Base-by-base conservation (phyloP, 2,329 filamentous ascomycete genomes). In the Alternaria brassicae region DNA sequence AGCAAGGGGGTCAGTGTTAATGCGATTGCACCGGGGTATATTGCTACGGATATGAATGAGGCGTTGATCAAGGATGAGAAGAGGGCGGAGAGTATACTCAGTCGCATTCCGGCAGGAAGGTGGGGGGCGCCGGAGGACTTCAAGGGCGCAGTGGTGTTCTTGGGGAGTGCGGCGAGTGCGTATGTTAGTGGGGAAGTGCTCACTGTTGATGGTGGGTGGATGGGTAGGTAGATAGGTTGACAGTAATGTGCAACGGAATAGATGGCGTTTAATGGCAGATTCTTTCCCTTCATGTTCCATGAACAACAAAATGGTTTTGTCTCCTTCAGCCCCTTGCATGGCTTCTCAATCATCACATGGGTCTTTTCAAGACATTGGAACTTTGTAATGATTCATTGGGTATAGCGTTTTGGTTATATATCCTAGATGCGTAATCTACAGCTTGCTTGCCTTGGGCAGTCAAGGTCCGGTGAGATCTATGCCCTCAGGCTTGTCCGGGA, bases 21-120 rank as follows among this genome's bases (percentile, higher is more conserved):
- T 77, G 91, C 90, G 7, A 91, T 97, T 72, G 92, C 93, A 2
- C 93, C 93, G 0, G 93, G 93, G 0, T 97, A 97, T 78, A 91
- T 96, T 69, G 91, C 86, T 49, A 97, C 93, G n/a, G 93, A 97
- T 61, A 97, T 97, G 93, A 97, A 97, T 76, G 85, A 84, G 66
- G 93, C 92, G 3, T 79, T 97, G 72, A 86, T 96, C 41, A 85
- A 88, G 50, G 88, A 97, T 77, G 78, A 85, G 70, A 86, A 85
- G 67, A 82, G 93, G 34, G 84, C 90, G 60, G 86, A 83, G 64
- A 89, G 89, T 71, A 97, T 97, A 68, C 84, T 91, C 72, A 88
- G 87, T 32, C 82, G 92, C 56, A 97, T 97, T 70, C 93, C 93
- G 0, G 91, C 91, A 0, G 92, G 90, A 0, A 82, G 92, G 67